A percentile compares a stretch with the other conserved stretches of the same genome.
Conservation (phyloP, 495 filamentous ascomycete species). For the Podospora pseudopauciseta region DNA sequence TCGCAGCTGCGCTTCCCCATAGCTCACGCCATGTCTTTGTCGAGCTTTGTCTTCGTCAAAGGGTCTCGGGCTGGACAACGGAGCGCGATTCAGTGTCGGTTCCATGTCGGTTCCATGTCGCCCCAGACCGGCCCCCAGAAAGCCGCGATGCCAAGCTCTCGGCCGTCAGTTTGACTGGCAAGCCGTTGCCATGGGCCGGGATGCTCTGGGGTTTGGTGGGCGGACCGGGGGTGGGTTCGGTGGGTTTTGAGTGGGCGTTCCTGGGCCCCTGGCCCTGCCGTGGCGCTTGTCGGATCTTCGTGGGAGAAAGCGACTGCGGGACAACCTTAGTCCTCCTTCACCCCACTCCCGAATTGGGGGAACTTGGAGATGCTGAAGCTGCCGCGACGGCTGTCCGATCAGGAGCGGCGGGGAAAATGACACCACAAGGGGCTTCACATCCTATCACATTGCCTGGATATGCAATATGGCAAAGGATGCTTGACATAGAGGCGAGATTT, state of each 20-base stretch:
- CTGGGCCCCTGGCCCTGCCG: slow-evolving; percentile 3
- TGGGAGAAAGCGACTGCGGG: slow-evolving; percentile 21
- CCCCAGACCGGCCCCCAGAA: slow-evolving; percentile 2
- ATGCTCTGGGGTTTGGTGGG: background rate
- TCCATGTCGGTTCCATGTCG: slow-evolving; percentile 1
- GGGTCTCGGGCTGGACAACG: background rate
- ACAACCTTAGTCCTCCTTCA: slow-evolving; percentile 36
- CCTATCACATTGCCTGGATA: slow-evolving; percentile 29
- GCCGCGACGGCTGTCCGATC: slow-evolving; percentile 33
- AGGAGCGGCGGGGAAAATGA: slow-evolving; percentile 32
- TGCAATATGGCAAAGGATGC: slow-evolving; percentile 11
- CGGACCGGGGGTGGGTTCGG: slow-evolving; percentile 4
- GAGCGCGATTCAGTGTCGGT: background rate
- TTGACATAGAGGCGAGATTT: background rate
- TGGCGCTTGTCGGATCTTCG: slow-evolving; percentile 8
- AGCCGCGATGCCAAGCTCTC: slow-evolving; percentile 1
- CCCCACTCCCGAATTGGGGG: slow-evolving; percentile 26
- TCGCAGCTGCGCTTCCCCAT: background rate
- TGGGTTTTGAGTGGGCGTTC: slow-evolving; percentile 10
- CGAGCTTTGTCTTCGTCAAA: background rate
- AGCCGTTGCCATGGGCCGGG: background rate
- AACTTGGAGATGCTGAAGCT: slow-evolving; percentile 28
- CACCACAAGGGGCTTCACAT: slow-evolving; percentile 20
- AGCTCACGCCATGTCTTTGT: background rate
- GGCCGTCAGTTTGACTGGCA: background rate